phyloP scores from a whole-genome alignment of 345 rosid genomes.

The Rhodamnia rubescens region DNA sequence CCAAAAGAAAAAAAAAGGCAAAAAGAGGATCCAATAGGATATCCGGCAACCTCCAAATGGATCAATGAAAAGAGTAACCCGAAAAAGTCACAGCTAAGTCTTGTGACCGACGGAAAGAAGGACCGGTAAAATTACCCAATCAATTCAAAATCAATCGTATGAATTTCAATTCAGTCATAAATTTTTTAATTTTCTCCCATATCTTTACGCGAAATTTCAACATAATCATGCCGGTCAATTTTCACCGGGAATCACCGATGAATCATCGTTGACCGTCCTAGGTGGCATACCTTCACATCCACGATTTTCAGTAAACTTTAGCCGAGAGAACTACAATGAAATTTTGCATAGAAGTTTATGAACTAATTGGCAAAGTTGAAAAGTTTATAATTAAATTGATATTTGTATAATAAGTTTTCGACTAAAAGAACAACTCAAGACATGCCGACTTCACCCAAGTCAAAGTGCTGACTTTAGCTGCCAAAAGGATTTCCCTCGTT shows the following conservation, averaged over 20 bases:
- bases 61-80: background rate
- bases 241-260: accelerated
- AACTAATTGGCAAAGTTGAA: no score
- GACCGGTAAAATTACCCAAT: no score
- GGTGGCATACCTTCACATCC: no score
- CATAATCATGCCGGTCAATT: accelerated
- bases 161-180: background rate
- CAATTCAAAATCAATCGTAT: no score
- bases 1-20: background rate
- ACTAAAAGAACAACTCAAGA: background rate
- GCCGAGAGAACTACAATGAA: background rate
- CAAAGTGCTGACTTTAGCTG: background rate
- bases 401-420: background rate
- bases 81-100: background rate
- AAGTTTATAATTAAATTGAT: background rate
- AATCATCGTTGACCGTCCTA: background rate
- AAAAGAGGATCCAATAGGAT: background rate
- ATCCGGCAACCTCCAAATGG: background rate
- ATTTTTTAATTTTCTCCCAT: background rate
- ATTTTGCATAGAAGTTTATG: accelerated
- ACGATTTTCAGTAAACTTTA: background rate
- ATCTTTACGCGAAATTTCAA: background rate
- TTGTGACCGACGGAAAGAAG: no score
- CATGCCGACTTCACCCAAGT: background rate
- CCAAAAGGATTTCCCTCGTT: background rate